Evolutionary conservation across 2,329 filamentous ascomycete genomes (phyloP), one percentile per base, ranked within the genome.

Genomic region (Basipetospora chlamydospora): DNA sequence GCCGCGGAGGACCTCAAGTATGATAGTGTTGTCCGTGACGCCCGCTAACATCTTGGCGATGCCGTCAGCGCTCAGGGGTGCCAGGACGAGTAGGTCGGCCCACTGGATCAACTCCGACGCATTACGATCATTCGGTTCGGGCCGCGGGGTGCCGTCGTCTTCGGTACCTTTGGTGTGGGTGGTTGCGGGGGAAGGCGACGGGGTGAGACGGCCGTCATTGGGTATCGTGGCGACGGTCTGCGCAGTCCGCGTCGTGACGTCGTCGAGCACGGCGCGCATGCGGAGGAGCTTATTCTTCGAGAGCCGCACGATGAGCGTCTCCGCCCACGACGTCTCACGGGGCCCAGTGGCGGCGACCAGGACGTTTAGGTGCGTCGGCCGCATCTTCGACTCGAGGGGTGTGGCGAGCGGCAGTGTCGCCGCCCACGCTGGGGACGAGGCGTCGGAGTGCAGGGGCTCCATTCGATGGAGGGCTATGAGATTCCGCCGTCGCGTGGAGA

Each of bases 1-100:
- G 39, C 82, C 81, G 36, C 87, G 73, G 33, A 95, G 55, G 1
- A 93, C 73, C 46, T 88, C 80, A 36, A 92, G 66, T 6, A 92
- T 66, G 37, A 93, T 66, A 21, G 78, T 92, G 28, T 37, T 37
- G 49, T 84, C 84, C 3, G 83, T 78, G 39, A 88, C 70, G 36
- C 87, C 87, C 37, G 79, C 74, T 50, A 94, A 66, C 85, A 95
- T 93, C 53, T 84, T 84, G 21, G 82, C 82, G 38, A 94, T 67
- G 38, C 78, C 79, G 51, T 90, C 81, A 6, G 85, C 83, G 53
- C 90, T 81, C 33, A 93, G 78, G 3, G 87, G 85, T 6, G 81
- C 81, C 39, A 93, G 71, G 22, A 94, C 76, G 40, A 94, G 66
- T 45, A 94, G 60, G 55, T 94, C 82, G 5, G 87, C 84, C 87